Base-by-base conservation (phyloP, 305 asterid genomes). In the Rubia peregrina region DNA sequence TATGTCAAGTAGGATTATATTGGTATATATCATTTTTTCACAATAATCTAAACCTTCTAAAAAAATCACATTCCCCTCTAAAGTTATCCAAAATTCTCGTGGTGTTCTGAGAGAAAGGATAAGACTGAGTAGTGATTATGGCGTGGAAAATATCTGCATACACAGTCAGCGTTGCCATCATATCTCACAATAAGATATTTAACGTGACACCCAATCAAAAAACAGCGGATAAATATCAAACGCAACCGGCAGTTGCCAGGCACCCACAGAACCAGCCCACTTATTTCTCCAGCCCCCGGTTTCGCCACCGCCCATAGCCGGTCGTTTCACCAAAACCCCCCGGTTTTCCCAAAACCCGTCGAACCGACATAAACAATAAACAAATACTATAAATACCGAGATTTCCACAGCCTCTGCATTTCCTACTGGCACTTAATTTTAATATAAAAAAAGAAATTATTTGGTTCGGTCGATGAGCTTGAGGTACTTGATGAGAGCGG, bases 401-500 rank as follows among this genome's bases (percentile, higher is more conserved):
- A 16, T 6, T 16, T 0, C 9, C 8, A 0, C n/a, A 11, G 9
- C 57, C 17, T 51, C 21, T 16, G 7, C 57, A 1, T 16, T 38
- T 63, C 48, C 49, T 2, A 2, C 16, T n/a, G 16, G 6, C 51
- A 16, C 33, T 33, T 7, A n/a, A n/a, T 38, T 6, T 2, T 36
- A 33, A 14, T 3, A 6, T 8, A 3, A 38, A 8, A 12, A 53
- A n/a, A 53, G 8, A 43, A 36, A 62, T 19, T n/a, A 16, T 13
- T 9, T 9, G 22, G 0, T 61, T 63, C 0, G 41, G 0, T 17
- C 61, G 22, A 44, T 21, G 71, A 73, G 68, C 57, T 21, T 56
- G 59, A 68, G 57, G 24, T 68, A 76, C 33, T 67, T 79, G 80
- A 70, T 74, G 72, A 74, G 84, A 77, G 79, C 43, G 81, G 65